These are phyloP conservation scores for Adiantum capillusveneris DNA, from an alignment of 75 land plant genomes.

Conservation along the genomic window DNA sequence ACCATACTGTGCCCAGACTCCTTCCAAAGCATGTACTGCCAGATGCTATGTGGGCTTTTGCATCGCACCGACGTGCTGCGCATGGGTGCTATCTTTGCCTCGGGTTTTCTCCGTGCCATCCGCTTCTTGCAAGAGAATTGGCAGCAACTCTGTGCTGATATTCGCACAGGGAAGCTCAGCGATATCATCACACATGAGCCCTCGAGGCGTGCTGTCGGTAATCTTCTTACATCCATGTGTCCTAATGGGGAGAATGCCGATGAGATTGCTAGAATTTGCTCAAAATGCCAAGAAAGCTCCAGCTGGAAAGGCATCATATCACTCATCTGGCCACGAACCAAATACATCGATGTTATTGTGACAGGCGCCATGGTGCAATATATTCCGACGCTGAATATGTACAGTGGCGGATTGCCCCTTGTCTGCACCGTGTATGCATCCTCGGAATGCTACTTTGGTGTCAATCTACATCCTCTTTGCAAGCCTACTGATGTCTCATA, in stretches of 20 bases:
- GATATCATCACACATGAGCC: too few species aligned
- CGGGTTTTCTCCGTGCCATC: slow-evolving; percentile 62
- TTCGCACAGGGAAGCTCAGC: slow-evolving; percentile 11
- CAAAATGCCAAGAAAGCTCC: too few species aligned
- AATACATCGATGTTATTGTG: slow-evolving; percentile 59
- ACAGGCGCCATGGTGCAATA: slow-evolving; percentile 90
- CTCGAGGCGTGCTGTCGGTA: too few species aligned
- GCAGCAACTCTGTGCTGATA: slow-evolving; percentile 48
- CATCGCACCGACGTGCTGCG: slow-evolving; percentile 49
- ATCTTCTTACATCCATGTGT: too few species aligned
- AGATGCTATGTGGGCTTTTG: slow-evolving; percentile 71
- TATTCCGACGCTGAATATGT: slow-evolving; percentile 44
- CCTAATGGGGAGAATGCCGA: too few species aligned
- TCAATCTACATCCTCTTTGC: too few species aligned
- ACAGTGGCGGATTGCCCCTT: too few species aligned
- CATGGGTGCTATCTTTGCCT: slow-evolving; percentile 72
- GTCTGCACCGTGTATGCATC: too few species aligned
- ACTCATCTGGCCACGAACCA: slow-evolving; percentile 45
- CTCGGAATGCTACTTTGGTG: too few species aligned
- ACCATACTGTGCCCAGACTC: slow-evolving; percentile 62
- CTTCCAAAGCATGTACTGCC: slow-evolving; percentile 78
- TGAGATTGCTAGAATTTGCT: too few species aligned
- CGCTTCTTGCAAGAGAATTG: slow-evolving; percentile 58
- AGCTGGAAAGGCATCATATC: slow-evolving; percentile 71
- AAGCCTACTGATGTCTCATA: too few species aligned